Evolutionary conservation across 805 yeast genomes (phyloP).

Genomic region (Candida patagonica): DNA sequence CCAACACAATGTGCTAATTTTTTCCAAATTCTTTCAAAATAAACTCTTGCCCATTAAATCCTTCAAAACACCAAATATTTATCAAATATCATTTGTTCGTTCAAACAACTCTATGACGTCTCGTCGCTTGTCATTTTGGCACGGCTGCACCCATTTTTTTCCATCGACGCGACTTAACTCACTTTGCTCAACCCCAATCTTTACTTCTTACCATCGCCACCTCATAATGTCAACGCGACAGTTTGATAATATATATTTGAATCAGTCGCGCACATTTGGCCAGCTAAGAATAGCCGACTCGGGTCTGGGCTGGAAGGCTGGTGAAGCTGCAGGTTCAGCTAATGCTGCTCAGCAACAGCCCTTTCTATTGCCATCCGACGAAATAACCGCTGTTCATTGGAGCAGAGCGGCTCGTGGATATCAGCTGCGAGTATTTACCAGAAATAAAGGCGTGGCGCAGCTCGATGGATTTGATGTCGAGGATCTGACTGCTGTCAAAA

Average conservation of each 20-base stretch:
- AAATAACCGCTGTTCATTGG: constrained; percentile 76
- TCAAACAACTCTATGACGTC: too few species aligned
- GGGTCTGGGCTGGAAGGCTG: constrained; percentile 96
- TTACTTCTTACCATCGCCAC: too few species aligned
- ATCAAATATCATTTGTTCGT: too few species aligned
- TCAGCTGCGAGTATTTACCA: constrained; percentile 83
- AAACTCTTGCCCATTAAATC: too few species aligned
- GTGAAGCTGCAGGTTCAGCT: constrained; percentile 38
- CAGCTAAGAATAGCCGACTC: constrained; percentile 90
- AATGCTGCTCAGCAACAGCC: constrained; percentile 49
- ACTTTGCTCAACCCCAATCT: neutral
- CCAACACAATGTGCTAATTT: too few species aligned
- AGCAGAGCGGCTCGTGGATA: constrained; percentile 88
- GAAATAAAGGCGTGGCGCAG: constrained; percentile 73
- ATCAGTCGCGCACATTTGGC: constrained; percentile 76
- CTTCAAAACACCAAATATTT: too few species aligned
- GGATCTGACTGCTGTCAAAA: constrained; percentile 72
- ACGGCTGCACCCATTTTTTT: neutral
- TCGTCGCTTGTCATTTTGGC: neutral
- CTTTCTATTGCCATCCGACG: constrained; percentile 81
- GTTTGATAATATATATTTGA: constrained; percentile 83
- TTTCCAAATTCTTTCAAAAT: too few species aligned
- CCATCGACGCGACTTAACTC: too few species aligned
- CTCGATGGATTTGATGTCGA: constrained; percentile 85
- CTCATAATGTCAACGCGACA: constrained; percentile 35